phyloP scores from a whole-genome alignment of 2,329 filamentous ascomycete genomes.

The Dothidotthia symphoricarpi region DNA sequence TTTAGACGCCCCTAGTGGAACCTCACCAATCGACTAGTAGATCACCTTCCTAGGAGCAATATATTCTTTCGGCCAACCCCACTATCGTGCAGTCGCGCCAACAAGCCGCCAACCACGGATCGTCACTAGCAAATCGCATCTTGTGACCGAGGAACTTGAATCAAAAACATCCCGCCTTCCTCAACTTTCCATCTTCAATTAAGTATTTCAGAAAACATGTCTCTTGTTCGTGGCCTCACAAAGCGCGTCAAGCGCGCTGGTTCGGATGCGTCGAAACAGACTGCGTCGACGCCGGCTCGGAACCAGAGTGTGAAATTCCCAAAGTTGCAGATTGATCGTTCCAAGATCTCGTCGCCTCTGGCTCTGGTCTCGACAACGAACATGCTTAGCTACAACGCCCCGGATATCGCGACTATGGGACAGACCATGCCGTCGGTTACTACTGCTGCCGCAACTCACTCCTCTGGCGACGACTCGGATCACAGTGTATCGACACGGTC shows the following conservation, averaged over 20 bases:
- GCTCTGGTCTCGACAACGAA: conserved; percentile 93
- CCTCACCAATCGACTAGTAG: conserved; percentile 12
- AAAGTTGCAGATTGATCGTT: conserved; percentile 53
- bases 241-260: conserved; percentile 62
- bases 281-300: conserved; percentile 36
- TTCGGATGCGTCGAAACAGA: conserved; percentile 31
- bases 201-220: conserved; percentile 45
- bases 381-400: conserved; percentile 91
- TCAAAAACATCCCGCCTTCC: conserved; percentile 7
- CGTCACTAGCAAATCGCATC: neutral
- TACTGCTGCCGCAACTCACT: conserved; percentile 56
- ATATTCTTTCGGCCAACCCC: conserved; percentile 39
- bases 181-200: conserved; percentile 31
- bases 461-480: conserved; percentile 69
- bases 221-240: conserved; percentile 70
- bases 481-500: conserved; percentile 51
- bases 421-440: conserved; percentile 29
- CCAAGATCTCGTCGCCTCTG: conserved; percentile 83
- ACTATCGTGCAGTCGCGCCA: conserved; percentile 27
- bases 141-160: conserved; percentile 19
- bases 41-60: conserved; percentile 24
- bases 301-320: conserved; percentile 49
- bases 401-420: conserved; percentile 61
- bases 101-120: conserved; percentile 28
- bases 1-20: conserved; percentile 19